phyloP scores from a whole-genome alignment of 805 yeast genomes.

The Candida ponderosae region DNA sequence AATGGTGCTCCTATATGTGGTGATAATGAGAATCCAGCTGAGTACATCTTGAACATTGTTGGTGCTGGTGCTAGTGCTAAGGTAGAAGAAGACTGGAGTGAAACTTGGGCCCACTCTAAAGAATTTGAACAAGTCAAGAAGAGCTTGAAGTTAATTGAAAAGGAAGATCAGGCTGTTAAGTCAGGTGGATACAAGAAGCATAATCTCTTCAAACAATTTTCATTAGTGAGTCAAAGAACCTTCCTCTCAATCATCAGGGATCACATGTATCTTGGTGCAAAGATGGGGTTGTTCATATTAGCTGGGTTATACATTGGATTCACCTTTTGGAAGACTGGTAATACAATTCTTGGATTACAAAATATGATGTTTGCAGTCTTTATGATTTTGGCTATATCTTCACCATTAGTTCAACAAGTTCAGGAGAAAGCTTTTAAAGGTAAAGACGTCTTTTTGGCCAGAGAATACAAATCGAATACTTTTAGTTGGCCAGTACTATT shows the following conservation, averaged over 20 bases:
- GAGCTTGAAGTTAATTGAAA: slow-evolving; percentile 41
- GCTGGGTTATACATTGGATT: slow-evolving; percentile 67
- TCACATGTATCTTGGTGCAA: slow-evolving; percentile 54
- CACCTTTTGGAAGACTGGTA: slow-evolving; percentile 53
- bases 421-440: slow-evolving; percentile 50
- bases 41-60: slow-evolving; percentile 36
- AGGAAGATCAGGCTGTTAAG: slow-evolving; percentile 35
- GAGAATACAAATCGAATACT: slow-evolving; percentile 66
- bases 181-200: slow-evolving; percentile 28
- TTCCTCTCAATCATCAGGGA: slow-evolving; percentile 45
- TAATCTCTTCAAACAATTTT: slow-evolving; percentile 27
- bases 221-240: slow-evolving; percentile 32
- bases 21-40: slow-evolving; percentile 33
- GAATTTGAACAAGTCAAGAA: slow-evolving; percentile 22
- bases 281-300: slow-evolving; percentile 38
- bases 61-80: slow-evolving; percentile 38
- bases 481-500: slow-evolving; percentile 63
- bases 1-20: slow-evolving; percentile 59
- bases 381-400: slow-evolving; percentile 47
- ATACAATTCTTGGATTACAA: slow-evolving; percentile 45
- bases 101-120: slow-evolving; percentile 43
- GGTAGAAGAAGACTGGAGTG: slow-evolving; percentile 44
- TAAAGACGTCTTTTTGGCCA: slow-evolving; percentile 58
- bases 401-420: slow-evolving; percentile 52
- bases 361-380: slow-evolving; percentile 54